Percentiles rank a stretch among this genome's conserved stretches.
Evolutionary conservation across 768 basidiomycete species (phyloP).

Genomic region (Collybia sordida): DNA sequence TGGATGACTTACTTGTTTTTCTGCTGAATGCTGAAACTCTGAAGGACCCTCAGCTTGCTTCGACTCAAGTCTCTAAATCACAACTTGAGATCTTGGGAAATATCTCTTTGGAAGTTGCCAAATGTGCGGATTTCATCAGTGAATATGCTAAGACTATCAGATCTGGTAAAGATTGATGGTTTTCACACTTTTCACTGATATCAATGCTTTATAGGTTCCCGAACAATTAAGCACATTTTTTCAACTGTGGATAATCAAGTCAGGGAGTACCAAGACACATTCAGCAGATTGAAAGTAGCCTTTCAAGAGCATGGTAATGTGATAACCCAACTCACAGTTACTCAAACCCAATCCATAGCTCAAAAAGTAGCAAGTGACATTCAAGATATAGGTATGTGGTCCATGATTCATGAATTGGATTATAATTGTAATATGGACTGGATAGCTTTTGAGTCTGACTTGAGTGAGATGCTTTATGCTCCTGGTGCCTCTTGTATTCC

Average conservation of each 20-base stretch:
- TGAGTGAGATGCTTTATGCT: constrained; percentile 1
- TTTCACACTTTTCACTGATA: background rate
- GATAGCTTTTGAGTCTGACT: background rate
- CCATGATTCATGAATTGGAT: too few relatives aligned
- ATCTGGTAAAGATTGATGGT: constrained; percentile 11
- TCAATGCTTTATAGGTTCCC: background rate
- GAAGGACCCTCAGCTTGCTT: background rate
- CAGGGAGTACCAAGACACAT: constrained; percentile 11
- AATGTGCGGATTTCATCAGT: constrained; percentile 28
- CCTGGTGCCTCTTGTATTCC: background rate
- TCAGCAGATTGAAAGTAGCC: constrained; percentile 9
- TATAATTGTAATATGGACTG: background rate
- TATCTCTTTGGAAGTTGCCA: constrained; percentile 21
- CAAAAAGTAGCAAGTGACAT: constrained; percentile 9
- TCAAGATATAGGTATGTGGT: constrained; percentile 4
- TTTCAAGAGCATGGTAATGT: constrained; percentile 11
- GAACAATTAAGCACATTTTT: background rate
- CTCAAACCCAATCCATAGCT: too few relatives aligned
- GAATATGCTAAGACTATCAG: constrained; percentile 19
- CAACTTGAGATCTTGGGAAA: constrained; percentile 11
- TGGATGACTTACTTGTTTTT: background rate
- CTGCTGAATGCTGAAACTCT: background rate
- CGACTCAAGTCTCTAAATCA: background rate
- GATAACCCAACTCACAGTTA: constrained; percentile 11
- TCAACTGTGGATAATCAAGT: constrained; percentile 5